Base-by-base conservation (phyloP, 257 asterid genomes). In the Forsythia viridissima region DNA sequence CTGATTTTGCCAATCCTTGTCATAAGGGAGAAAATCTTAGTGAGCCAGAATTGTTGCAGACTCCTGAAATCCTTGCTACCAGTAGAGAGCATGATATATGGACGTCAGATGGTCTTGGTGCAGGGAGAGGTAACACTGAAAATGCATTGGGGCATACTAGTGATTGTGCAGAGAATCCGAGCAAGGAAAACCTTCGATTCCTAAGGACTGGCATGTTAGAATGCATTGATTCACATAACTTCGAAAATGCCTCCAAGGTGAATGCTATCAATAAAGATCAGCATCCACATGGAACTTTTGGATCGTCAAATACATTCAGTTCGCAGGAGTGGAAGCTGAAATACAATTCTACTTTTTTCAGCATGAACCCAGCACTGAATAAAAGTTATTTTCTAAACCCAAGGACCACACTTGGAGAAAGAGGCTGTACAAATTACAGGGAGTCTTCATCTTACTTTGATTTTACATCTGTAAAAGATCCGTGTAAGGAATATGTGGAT, bases 381-480 rank as follows among this genome's bases (percentile, higher is more conserved):
- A 86, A 84, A 86, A 76, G 82, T 72, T 81, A 84, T 77, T 84
- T 88, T 76, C 78, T 81, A 34, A 84, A 84, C 77, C 84, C 74
- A 75, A 84, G 82, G 86, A 77, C 86, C 75, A 80, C 82, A 81
- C 48, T 42, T 40, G 87, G 82, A 77, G 89, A 89, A 79, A 85
- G 80, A 30, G 77, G 67, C 70, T 84, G 70, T 75, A 72, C 83
- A 76, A 83, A 82, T 81, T 84, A 75, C 83, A 83, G 79, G 74
- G 76, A 72, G 83, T 69, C 86, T 72, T 79, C 72, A 61, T 77
- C 92, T 43, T 82, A 55, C 83, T 91, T 91, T 86, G 96, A 93
- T 85, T 96, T 96, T 81, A 82, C 97, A 80, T 86, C 89, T 71
- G 91, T 96, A 75, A 82, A 80, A 76, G 92, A 91, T 87, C 97